These are phyloP conservation scores for Clarireedia monteithiana DNA, from an alignment of 2,329 filamentous ascomycete species.

Conservation along the genomic window DNA sequence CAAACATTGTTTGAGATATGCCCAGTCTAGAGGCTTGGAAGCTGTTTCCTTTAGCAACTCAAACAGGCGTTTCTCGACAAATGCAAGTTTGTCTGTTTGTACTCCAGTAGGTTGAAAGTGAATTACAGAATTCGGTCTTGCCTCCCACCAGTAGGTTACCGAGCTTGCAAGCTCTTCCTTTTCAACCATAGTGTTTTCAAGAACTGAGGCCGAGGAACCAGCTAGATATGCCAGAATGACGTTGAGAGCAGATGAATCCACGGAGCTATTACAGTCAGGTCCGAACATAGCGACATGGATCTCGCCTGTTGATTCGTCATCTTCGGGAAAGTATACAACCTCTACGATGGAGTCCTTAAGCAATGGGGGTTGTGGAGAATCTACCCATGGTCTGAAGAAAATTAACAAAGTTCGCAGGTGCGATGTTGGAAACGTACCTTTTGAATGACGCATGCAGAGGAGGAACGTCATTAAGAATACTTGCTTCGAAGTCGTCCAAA, in stretches of 20 bases:
- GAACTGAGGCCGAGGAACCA: constrained; percentile 83
- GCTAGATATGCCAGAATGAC: constrained; percentile 80
- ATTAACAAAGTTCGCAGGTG: constrained; percentile 7
- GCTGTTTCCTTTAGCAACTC: constrained; percentile 76
- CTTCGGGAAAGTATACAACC: constrained; percentile 86
- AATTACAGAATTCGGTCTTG: constrained; percentile 73
- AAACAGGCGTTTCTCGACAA: constrained; percentile 80
- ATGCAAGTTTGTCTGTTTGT: constrained; percentile 72
- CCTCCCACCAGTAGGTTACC: constrained; percentile 71
- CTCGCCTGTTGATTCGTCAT: constrained; percentile 90
- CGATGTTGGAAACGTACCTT: constrained; percentile 25
- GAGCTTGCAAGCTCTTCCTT: constrained; percentile 86
- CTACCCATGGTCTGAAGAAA: constrained; percentile 67
- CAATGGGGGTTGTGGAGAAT: constrained; percentile 69
- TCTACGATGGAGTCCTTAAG: constrained; percentile 67
- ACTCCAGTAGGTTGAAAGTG: constrained; percentile 83
- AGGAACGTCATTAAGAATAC: constrained; percentile 77
- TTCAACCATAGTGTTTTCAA: constrained; percentile 90
- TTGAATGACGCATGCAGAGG: constrained; percentile 67
- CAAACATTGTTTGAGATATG: constrained; percentile 83
- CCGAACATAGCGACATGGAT: constrained; percentile 82
- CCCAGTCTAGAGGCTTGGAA: constrained; percentile 76
- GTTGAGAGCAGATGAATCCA: constrained; percentile 65
- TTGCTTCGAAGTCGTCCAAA: constrained; percentile 80
- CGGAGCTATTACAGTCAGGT: constrained; percentile 65